These are phyloP conservation scores for Aspergillus vadensis DNA, from an alignment of 2,329 filamentous ascomycete genomes.

Conservation along the genomic window DNA sequence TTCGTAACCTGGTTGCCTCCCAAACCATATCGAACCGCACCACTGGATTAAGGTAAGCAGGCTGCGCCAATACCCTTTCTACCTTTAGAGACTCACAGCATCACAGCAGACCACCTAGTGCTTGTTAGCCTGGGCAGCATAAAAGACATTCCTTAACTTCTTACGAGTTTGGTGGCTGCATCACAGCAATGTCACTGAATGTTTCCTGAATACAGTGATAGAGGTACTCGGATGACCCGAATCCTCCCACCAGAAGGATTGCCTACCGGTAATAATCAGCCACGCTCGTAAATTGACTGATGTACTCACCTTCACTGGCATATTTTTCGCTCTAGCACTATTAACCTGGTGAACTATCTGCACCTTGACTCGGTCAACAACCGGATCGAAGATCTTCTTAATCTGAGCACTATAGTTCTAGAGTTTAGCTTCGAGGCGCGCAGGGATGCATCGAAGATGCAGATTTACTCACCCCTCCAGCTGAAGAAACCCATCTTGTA, in stretches of 20 bases:
- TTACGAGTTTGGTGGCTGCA: constrained; percentile 35
- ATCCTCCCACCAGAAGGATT: constrained; percentile 44
- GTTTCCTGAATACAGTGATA: constrained; percentile 27
- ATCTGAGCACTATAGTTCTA: constrained; percentile 5
- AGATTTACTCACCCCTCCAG: constrained; percentile 7
- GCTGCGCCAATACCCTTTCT: not conserved
- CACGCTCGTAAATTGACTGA: not conserved
- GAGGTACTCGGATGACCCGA: constrained; percentile 42
- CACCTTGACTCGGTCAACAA: constrained; percentile 26
- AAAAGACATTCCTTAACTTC: not conserved
- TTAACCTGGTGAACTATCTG: constrained; percentile 27
- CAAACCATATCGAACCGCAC: constrained; percentile 25
- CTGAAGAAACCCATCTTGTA: constrained; percentile 21
- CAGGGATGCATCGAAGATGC: not conserved
- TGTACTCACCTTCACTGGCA: constrained; percentile 12
- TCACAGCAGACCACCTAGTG: constrained; percentile 29
- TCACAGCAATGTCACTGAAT: constrained; percentile 29
- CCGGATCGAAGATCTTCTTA: constrained; percentile 31
- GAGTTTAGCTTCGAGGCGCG: constrained; percentile 4
- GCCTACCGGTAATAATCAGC: constrained; percentile 18
- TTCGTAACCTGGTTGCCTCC: constrained; percentile 25
- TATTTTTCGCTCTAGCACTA: not conserved
- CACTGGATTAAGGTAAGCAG: constrained; percentile 13
- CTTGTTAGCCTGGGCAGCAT: not conserved
- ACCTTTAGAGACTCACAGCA: not conserved